phyloP scores from a whole-genome alignment of 306 rosid genomes.

The Purshia tridentata region DNA sequence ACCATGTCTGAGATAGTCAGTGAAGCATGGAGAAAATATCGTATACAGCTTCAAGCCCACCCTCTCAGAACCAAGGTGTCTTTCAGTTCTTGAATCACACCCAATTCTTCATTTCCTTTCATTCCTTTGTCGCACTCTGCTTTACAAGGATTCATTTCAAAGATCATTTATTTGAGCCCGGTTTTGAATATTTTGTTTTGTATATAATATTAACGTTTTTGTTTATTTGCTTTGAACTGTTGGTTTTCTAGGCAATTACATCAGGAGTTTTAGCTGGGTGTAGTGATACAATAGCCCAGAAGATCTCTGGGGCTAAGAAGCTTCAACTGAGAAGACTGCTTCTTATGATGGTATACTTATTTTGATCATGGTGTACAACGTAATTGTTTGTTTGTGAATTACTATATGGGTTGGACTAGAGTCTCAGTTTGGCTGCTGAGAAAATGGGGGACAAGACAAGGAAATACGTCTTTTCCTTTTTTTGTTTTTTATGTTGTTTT shows the following conservation, averaged over 20 bases:
- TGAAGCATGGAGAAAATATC: slow-evolving; percentile 62
- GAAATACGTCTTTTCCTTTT: background rate
- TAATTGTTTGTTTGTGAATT: background rate
- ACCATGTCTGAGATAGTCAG: slow-evolving; percentile 72
- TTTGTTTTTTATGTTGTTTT: background rate
- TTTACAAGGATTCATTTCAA: background rate
- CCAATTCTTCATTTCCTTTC: background rate
- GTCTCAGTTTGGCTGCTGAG: background rate
- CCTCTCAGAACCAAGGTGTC: slow-evolving; percentile 92
- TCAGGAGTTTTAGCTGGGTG: slow-evolving; percentile 77
- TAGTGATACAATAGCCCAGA: slow-evolving; percentile 83
- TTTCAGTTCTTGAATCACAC: slow-evolving; percentile 3
- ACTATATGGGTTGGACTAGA: background rate
- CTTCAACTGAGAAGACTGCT: slow-evolving; percentile 77
- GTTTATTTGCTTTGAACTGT: slow-evolving; percentile 11
- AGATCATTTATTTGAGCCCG: background rate
- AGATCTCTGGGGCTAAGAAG: slow-evolving; percentile 79
- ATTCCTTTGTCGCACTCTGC: background rate
- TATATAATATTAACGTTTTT: background rate
- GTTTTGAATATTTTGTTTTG: background rate
- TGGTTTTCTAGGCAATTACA: slow-evolving; percentile 73
- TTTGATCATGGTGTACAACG: background rate
- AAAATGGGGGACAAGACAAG: background rate
- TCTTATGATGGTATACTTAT: slow-evolving; percentile 61
- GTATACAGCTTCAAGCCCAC: slow-evolving; percentile 66